Conservation (phyloP, 768 basidiomycete species). For the Paxillus ammoniavirescens region DNA sequence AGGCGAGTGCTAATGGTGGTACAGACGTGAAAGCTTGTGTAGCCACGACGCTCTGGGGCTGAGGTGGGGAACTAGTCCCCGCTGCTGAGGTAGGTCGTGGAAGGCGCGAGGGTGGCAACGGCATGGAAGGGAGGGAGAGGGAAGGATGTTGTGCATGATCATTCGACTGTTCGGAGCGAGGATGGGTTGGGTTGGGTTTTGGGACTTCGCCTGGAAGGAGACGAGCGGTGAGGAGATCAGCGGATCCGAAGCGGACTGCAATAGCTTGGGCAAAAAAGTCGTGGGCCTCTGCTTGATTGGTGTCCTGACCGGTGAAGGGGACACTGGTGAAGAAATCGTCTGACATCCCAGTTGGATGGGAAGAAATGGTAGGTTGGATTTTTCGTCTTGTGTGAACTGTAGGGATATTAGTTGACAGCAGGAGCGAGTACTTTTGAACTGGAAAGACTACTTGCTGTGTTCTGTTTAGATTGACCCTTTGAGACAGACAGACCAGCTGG, state of each 20-base stretch:
- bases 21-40: constrained; percentile 23
- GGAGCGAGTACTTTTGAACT: too few relatives aligned
- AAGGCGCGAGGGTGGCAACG: constrained; percentile 4
- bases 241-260: constrained; percentile 40
- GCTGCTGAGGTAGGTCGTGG: background rate
- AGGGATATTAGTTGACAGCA: too few relatives aligned
- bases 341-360: constrained; percentile 16
- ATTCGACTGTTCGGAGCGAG: background rate
- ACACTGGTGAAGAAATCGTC: constrained; percentile 45
- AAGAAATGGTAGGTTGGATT: background rate
- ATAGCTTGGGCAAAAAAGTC: constrained; percentile 57
- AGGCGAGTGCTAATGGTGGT: constrained; percentile 29
- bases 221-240: constrained; percentile 38
- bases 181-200: constrained; percentile 11
- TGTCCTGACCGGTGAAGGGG: constrained; percentile 14
- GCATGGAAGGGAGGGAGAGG: constrained; percentile 17
- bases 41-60: background rate
- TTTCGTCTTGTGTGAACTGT: too few relatives aligned
- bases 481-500: too few relatives aligned
- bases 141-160: constrained; percentile 23
- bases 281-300: constrained; percentile 24
- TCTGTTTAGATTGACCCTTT: too few relatives aligned
- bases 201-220: constrained; percentile 27
- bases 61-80: background rate
- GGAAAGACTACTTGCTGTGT: too few relatives aligned